Base-by-base conservation (phyloP, 2,329 filamentous ascomycete species). In the Cercospora sesami region DNA sequence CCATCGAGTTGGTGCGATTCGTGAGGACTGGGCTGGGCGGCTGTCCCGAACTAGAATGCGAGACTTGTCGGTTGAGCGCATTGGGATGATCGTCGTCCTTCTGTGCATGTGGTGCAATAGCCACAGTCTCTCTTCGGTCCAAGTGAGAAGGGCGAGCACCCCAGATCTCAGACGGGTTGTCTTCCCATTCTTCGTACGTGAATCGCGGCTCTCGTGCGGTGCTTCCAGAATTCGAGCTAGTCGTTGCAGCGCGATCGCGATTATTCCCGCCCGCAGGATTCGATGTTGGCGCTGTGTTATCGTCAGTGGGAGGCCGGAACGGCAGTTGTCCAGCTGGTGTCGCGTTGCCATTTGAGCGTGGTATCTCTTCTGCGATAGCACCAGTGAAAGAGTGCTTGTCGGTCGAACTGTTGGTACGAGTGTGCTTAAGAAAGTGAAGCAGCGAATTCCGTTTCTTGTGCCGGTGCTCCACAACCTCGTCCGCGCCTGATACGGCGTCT, bases 131-230 rank as follows among this genome's bases (percentile, higher is more conserved):
- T 16, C 72, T 67, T 9, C 71, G 70, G 28, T 74, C 70, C 45
- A 68, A 28, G 4, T 21, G 58, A 18, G 60, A 39, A 5, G 68
- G 63, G 31, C 64, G 65, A 10, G 64, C 65, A 39, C 74, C 74
- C 74, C 75, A 76, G 33, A 76, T 75, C 26, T 73, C 70, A 10
- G 68, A 68, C 4, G 74, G 73, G 45, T 76, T 71, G 63, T 77
- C 75, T 48, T 76, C 73, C 71, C 72, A 73, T 57, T 73, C 69
- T 58, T 72, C 71, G 55, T 75, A 73, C 14, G 65, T 68, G 57
- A 69, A 73, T n/a, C 58, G 61, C 21, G 60, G 59, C 23, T 65
- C 67, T n/a, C 64, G 57, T 26, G 60, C 33, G 23, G 57, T 63
- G 55, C 16, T 67, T 36, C 58, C 57, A 6, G 60, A 33, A 18